Percentiles rank a stretch among this genome's conserved stretches.
Conservation (phyloP, 2,329 filamentous ascomycete genomes). For the Microcera coccophila region DNA sequence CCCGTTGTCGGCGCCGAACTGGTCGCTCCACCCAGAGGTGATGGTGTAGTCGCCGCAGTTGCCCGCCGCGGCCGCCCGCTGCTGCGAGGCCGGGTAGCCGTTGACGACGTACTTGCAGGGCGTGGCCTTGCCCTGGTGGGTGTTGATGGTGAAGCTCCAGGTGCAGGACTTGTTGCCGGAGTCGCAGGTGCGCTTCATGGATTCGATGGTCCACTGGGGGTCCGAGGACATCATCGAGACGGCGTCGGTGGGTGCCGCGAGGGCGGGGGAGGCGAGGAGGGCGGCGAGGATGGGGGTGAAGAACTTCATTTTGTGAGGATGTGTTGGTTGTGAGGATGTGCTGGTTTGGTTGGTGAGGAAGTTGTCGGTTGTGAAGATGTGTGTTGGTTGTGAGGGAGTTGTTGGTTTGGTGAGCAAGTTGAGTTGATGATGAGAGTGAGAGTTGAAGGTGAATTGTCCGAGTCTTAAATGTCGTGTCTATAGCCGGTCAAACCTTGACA, state of each 20-base stretch:
- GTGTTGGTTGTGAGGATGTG: slow-evolving; percentile 6
- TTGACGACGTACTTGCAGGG: slow-evolving; percentile 29
- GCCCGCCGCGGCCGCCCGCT: no score
- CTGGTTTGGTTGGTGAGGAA: slow-evolving; percentile 3
- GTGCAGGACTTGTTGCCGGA: slow-evolving; percentile 37
- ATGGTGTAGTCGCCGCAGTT: slow-evolving; percentile 49
- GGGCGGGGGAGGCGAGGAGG: slow-evolving; percentile 34
- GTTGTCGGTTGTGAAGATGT: slow-evolving; percentile 5
- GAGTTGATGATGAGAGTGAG: slow-evolving; percentile 7
- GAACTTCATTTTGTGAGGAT: slow-evolving; percentile 43
- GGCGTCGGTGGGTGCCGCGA: slow-evolving; percentile 32
- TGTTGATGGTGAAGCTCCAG: slow-evolving; percentile 44
- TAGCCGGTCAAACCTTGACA: no score
- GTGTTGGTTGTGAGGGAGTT: slow-evolving; percentile 2
- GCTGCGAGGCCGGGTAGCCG: slow-evolving; percentile 35
- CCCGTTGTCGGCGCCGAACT: slow-evolving; percentile 49
- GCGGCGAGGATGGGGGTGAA: slow-evolving; percentile 36
- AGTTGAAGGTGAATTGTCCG: no score
- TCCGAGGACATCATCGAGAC: slow-evolving; percentile 39
- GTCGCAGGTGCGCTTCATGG: slow-evolving; percentile 40
- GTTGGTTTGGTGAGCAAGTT: slow-evolving; percentile 1
- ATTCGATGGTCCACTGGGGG: slow-evolving; percentile 41
- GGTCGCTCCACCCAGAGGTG: slow-evolving; percentile 52
- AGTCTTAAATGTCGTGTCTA: no score
- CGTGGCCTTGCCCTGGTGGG: slow-evolving; percentile 37